Evolutionary conservation across 768 basidiomycete genomes (phyloP), one percentile per base, ranked within the genome.

Genomic region (Lentinula sp.): DNA sequence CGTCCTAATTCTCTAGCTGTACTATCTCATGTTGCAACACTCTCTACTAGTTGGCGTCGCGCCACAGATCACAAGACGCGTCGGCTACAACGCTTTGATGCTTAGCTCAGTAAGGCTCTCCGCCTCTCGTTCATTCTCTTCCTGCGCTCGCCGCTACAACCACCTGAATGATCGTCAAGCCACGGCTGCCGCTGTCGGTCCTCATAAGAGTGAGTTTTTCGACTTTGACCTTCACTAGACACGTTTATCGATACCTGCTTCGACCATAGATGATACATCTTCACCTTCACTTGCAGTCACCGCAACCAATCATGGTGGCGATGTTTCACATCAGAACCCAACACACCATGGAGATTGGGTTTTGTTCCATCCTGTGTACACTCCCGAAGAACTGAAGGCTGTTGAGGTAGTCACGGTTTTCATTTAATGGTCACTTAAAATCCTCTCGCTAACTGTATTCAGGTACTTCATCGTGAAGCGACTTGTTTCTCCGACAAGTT

Each of bases 351-450:
- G 91, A 2, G 90, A 91, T 66, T 97, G 94, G 93, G 93, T 96
- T 10, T 75, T 97, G 1, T 93, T 94, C 70, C 93, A 96, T 69
- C 95, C 95, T 0, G 94, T 96, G 1, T 98, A 98, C 70, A 84
- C 89, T 5, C 71, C 75, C 16, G 84, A 84, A 40, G 92, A 93
- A 68, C 70, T 93, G 54, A 84, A 76, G 64, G 81, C 89, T 13
- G 91, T 92, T 15, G 76, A 89, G 72, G 91, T 89, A 67, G 54
- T 73, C 62, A 8, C 13, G 9, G 9, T 43, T 59, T 55, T 56
- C 40, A 42, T 57, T 62, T 32, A 37, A 11, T 15, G 50, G 11
- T 15, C 15, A 39, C 34, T 7, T 35, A 5, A 13, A 34, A 6
- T 11, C 42, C 60, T 21, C 10, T 21, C 43, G 45, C 60, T 46